These are phyloP conservation scores for Purpureocillium lavendulum DNA, from an alignment of 2,329 filamentous ascomycete genomes.

Conservation along the genomic window DNA sequence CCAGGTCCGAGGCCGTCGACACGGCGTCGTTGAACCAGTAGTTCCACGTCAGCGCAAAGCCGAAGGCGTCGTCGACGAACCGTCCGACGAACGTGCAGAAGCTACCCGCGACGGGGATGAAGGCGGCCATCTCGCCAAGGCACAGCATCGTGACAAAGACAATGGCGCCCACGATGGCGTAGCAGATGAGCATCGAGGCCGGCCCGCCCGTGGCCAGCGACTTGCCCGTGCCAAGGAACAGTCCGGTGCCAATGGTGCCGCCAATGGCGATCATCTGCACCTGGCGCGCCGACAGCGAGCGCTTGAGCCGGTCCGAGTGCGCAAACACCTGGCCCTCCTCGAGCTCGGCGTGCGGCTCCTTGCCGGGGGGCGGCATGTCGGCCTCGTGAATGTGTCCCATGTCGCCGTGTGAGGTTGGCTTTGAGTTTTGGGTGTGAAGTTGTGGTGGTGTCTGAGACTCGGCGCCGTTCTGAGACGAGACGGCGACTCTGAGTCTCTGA, in stretches of 20 bases:
- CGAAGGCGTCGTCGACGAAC: conserved; percentile 45
- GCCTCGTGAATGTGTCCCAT: no score
- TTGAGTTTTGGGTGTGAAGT: no score
- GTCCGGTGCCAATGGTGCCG: conserved; percentile 50
- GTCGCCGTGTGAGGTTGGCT: no score
- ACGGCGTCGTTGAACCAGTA: conserved; percentile 60
- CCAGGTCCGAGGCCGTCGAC: conserved; percentile 46
- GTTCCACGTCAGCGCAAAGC: conserved; percentile 49
- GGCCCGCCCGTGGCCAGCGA: conserved; percentile 52
- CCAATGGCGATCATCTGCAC: conserved; percentile 61
- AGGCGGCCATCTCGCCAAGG: conserved; percentile 54
- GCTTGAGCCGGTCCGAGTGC: conserved; percentile 37
- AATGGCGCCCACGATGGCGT: conserved; percentile 47
- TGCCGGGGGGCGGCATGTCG: background rate
- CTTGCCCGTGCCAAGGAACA: conserved; percentile 55
- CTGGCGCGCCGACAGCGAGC: conserved; percentile 51
- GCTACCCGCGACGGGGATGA: conserved; percentile 40
- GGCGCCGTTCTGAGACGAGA: no score
- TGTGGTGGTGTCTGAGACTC: no score
- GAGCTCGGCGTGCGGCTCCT: background rate
- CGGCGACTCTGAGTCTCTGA: no score
- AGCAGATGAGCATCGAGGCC: conserved; percentile 48
- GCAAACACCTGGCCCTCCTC: conserved; percentile 6
- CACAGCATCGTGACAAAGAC: conserved; percentile 51
- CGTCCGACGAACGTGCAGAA: conserved; percentile 41